A percentile compares a stretch with the other conserved stretches of the same genome.
phyloP scores from a whole-genome alignment of 2,329 filamentous ascomycete species.

The Fusarium nurragi region DNA sequence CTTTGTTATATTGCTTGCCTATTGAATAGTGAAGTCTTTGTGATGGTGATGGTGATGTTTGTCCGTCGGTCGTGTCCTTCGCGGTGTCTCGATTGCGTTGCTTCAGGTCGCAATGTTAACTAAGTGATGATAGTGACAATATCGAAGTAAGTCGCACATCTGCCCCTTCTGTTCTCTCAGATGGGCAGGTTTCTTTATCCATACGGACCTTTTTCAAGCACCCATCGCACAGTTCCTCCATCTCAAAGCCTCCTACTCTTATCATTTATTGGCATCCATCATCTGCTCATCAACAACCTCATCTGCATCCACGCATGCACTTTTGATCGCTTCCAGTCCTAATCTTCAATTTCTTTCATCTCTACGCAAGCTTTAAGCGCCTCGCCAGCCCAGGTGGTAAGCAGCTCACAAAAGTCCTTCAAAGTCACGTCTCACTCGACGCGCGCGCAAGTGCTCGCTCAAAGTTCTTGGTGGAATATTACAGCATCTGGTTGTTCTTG shows the following conservation, averaged over 20 bases:
- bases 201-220: no score
- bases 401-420: neutral
- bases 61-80: fast-evolving
- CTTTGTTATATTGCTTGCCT: conserved; percentile 35
- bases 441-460: neutral
- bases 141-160: neutral
- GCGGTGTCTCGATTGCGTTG: neutral
- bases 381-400: no score
- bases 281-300: no score
- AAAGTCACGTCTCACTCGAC: neutral
- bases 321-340: no score
- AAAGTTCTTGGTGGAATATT: neutral
- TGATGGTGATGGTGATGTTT: neutral
- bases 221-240: no score
- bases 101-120: neutral
- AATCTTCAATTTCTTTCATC: no score
- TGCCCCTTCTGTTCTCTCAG: neutral
- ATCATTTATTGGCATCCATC: no score
- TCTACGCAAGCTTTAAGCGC: no score
- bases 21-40: neutral
- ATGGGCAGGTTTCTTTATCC: neutral
- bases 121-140: neutral
- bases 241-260: no score
- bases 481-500: neutral
- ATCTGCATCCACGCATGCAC: no score